Evolutionary conservation across 768 basidiomycete genomes (phyloP).

Genomic region (Auricularia sp.): DNA sequence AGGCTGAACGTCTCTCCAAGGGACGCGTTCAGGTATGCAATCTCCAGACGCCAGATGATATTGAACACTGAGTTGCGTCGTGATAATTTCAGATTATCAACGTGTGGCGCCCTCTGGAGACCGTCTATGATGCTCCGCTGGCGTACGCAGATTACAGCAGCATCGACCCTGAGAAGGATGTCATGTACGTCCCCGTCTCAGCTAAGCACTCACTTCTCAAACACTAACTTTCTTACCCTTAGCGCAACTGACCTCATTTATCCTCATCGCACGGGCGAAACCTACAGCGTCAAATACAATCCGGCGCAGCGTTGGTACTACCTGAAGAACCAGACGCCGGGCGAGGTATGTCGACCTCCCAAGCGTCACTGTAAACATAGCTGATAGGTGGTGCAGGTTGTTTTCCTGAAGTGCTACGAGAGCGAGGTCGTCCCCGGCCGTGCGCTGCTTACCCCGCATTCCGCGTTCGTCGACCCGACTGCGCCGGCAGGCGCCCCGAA

Average conservation of each 20-base stretch:
- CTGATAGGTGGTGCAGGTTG: background rate
- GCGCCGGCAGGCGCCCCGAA: slow-evolving; percentile 20
- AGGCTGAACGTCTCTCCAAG: slow-evolving; percentile 28
- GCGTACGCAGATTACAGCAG: slow-evolving; percentile 38
- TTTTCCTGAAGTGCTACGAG: slow-evolving; percentile 3
- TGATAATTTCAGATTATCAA: slow-evolving; percentile 29
- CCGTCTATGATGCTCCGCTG: slow-evolving; percentile 39
- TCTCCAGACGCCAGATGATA: too few relatives aligned
- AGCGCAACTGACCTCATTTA: slow-evolving; percentile 27
- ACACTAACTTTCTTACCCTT: background rate
- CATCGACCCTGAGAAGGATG: slow-evolving; percentile 28
- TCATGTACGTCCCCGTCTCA: slow-evolving; percentile 12
- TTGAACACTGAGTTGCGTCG: too few relatives aligned
- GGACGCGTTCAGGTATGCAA: slow-evolving; percentile 30
- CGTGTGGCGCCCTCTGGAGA: slow-evolving; percentile 43
- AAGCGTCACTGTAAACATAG: background rate
- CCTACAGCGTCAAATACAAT: slow-evolving; percentile 28
- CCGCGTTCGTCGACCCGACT: slow-evolving; percentile 25
- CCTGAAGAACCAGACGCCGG: slow-evolving; percentile 30
- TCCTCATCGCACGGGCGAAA: slow-evolving; percentile 36
- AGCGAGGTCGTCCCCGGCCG: slow-evolving; percentile 12
- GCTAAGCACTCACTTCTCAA: background rate
- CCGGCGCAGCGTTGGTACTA: slow-evolving; percentile 37
- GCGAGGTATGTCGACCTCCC: slow-evolving; percentile 24
- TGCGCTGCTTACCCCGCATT: slow-evolving; percentile 24